These are phyloP conservation scores for Triticum urartu DNA, from an alignment of 176 grass and related monocot genomes.

Conservation along the genomic window DNA sequence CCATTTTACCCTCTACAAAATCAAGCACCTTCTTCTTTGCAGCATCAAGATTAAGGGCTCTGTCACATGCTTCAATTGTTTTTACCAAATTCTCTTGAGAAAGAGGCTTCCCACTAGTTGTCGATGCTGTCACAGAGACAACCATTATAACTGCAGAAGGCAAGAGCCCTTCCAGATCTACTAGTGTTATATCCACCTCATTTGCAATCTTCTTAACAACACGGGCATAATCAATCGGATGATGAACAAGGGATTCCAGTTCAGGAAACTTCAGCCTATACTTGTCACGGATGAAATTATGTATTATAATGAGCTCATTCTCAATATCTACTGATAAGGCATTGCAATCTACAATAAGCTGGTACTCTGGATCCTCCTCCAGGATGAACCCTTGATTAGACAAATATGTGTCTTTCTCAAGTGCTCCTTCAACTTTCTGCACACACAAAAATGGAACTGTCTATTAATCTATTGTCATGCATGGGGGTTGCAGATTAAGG, in stretches of 20 bases:
- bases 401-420: constrained; percentile 52
- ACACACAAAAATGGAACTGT: background rate
- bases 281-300: constrained; percentile 92
- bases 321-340: constrained; percentile 86
- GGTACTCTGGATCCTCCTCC: constrained; percentile 84
- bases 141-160: constrained; percentile 96
- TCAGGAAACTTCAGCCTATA: constrained; percentile 84
- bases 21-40: constrained; percentile 95
- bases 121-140: constrained; percentile 83
- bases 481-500: background rate
- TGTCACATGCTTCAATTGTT: constrained; percentile 73
- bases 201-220: constrained; percentile 95
- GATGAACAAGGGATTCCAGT: constrained; percentile 90
- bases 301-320: constrained; percentile 92
- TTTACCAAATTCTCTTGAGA: constrained; percentile 75
- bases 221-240: constrained; percentile 88
- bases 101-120: constrained; percentile 80
- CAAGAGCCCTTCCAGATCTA: constrained; percentile 81
- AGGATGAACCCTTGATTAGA: constrained; percentile 58
- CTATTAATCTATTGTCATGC: background rate
- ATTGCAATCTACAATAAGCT: constrained; percentile 91
- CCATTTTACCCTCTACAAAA: constrained; percentile 91
- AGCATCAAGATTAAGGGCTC: constrained; percentile 71
- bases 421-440: constrained; percentile 85
- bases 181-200: constrained; percentile 82